Conservation (phyloP, 2,329 filamentous ascomycete genomes). For the Trichoderma sp. region DNA sequence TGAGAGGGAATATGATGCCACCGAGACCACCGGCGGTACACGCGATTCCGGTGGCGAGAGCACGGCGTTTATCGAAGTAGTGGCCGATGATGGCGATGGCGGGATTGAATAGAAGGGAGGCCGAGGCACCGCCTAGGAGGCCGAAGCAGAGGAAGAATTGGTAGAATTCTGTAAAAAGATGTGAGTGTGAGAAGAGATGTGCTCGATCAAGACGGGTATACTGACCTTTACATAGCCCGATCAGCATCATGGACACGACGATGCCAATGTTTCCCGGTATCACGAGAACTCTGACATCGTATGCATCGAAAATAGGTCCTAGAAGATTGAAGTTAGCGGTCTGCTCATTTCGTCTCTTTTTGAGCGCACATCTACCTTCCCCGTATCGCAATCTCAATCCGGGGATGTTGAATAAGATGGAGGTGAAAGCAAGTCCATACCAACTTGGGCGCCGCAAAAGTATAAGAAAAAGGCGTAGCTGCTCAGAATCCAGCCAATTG, state of each 20-base stretch:
- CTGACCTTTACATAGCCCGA: constrained; percentile 49
- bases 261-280: constrained; percentile 60
- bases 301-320: constrained; percentile 69
- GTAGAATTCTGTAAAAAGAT: constrained; percentile 56
- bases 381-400: neutral
- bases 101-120: constrained; percentile 71
- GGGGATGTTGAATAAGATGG: neutral
- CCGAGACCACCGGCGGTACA: constrained; percentile 66
- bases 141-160: constrained; percentile 74
- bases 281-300: constrained; percentile 64
- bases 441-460: constrained; percentile 72
- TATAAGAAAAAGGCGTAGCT: constrained; percentile 72
- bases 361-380: neutral
- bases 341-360: neutral
- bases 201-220: neutral
- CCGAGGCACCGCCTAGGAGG: constrained; percentile 66
- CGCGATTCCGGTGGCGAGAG: constrained; percentile 70
- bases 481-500: constrained; percentile 74
- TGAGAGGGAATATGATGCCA: constrained; percentile 55
- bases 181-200: neutral
- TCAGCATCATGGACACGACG: constrained; percentile 58
- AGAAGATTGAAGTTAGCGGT: neutral
- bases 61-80: constrained; percentile 67
- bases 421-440: constrained; percentile 27
- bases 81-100: constrained; percentile 69